Conservation (phyloP, 495 filamentous ascomycete species). For the Daldinia concentrica region DNA sequence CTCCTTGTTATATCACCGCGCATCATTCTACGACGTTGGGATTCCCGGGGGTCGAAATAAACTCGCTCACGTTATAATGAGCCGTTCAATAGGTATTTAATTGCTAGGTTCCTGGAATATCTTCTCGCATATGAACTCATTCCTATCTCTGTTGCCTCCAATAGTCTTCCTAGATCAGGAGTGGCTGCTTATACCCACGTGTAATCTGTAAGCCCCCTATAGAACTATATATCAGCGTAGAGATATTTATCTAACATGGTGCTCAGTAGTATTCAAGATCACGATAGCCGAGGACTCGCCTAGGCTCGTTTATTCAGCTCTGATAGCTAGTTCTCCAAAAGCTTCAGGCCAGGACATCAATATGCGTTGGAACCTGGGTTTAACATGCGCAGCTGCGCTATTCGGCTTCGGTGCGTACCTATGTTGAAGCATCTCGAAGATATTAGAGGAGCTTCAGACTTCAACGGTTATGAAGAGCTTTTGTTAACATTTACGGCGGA, state of each 20-base stretch:
- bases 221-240: background rate
- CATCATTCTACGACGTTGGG: slow-evolving; percentile 22
- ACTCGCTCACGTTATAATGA: slow-evolving; percentile 23
- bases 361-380: slow-evolving; percentile 43
- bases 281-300: background rate
- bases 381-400: slow-evolving; percentile 37
- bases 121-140: slow-evolving; percentile 24
- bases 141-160: slow-evolving; percentile 20
- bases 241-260: slow-evolving; percentile 12
- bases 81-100: slow-evolving; percentile 41
- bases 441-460: background rate
- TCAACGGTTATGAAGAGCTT: background rate
- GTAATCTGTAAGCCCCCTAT: slow-evolving; percentile 25
- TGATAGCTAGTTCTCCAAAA: background rate
- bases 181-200: slow-evolving; percentile 12
- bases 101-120: slow-evolving; percentile 16
- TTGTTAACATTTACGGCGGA: slow-evolving; percentile 17
- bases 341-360: slow-evolving; percentile 16
- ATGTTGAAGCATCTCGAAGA: background rate
- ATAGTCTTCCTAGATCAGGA: slow-evolving; percentile 9
- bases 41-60: slow-evolving; percentile 16
- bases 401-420: slow-evolving; percentile 39
- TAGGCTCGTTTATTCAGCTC: background rate
- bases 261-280: slow-evolving; percentile 6
- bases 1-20: slow-evolving; percentile 33